Percentiles rank a stretch among this genome's conserved stretches.
Evolutionary conservation across 164 flowering plant genomes (phyloP).

Genomic region (Stephania yunnanensis): DNA sequence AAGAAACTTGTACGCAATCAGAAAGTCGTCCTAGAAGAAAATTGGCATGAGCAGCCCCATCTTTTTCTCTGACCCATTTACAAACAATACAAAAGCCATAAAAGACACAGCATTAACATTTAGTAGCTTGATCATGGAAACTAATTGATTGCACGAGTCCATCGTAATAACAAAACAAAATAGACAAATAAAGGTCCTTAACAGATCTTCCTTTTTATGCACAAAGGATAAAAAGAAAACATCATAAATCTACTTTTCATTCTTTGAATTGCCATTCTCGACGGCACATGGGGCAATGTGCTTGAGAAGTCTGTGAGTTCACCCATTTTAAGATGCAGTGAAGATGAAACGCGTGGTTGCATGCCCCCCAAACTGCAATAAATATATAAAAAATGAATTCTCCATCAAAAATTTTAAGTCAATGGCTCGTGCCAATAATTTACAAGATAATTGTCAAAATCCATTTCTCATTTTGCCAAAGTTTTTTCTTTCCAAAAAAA

Average conservation of each 20-base stretch:
- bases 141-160: too few species aligned
- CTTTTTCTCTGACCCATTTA: too few species aligned
- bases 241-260: background rate
- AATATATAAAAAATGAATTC: background rate
- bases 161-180: background rate
- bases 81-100: too few species aligned
- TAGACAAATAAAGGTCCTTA: background rate
- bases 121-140: too few species aligned
- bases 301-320: conserved; percentile 3
- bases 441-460: background rate
- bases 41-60: too few species aligned
- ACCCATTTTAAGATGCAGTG: conserved; percentile 3
- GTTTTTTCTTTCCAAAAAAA: too few species aligned
- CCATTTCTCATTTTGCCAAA: background rate
- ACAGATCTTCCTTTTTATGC: background rate
- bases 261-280: background rate
- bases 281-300: background rate
- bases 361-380: conserved; percentile 1
- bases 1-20: too few species aligned
- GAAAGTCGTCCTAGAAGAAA: too few species aligned
- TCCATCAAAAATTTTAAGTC: background rate
- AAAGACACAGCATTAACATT: too few species aligned
- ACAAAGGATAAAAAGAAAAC: background rate
- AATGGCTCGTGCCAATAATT: background rate
- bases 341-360: conserved; percentile 1